Base-by-base conservation (phyloP, 116 monocot genomes). In the Papilionanthe hybrid region DNA sequence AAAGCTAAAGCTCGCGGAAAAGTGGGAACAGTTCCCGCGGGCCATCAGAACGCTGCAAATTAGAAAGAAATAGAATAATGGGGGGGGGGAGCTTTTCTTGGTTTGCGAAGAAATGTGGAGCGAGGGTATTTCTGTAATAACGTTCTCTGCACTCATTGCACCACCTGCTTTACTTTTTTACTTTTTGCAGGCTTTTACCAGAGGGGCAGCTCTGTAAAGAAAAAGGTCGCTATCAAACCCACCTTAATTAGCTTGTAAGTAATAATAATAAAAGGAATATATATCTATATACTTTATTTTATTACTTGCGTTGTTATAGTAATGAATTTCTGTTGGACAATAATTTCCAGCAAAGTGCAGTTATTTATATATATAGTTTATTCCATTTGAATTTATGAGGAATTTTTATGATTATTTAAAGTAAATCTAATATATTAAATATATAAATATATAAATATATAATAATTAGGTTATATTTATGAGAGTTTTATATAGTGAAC, bases 131-230 rank as follows among this genome's bases (percentile, higher is more conserved):
- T 55, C 27, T 77, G 77, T 77, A 77, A 77, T 77, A 53, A 77
- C 10, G 37, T 50, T 5, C 15, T 77, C 55, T 55, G 22, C 1
- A n/a, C 12, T 15, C 42, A 22, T 9, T 48, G 22, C 55, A 17
- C 12, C 76, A 17, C 74, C 37, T 37, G 37, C n/a, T 37, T 37
- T 37, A 37, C 7, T n/a, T 22, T 76, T 37, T 53, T 13, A 7
- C 32, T 44, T 77, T 77, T 77, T 77, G 53, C 77, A 77, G 77
- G 45, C 28, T 55, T 77, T 53, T 55, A 19, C 42, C 19, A 42
- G 19, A 5, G 17, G 72, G 72, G 72, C 19, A 9, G 15, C 72
- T 41, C 20, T 72, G 20, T 5, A n/a, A 72, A 72, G 8, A 42
- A 42, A 7, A 72, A 72, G 4, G 30, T 55, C 53, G 56, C 20